Percentiles rank a stretch among this genome's conserved stretches.
Evolutionary conservation across 2,329 filamentous ascomycete genomes (phyloP).

Genomic region (Fusarium incarnatum): DNA sequence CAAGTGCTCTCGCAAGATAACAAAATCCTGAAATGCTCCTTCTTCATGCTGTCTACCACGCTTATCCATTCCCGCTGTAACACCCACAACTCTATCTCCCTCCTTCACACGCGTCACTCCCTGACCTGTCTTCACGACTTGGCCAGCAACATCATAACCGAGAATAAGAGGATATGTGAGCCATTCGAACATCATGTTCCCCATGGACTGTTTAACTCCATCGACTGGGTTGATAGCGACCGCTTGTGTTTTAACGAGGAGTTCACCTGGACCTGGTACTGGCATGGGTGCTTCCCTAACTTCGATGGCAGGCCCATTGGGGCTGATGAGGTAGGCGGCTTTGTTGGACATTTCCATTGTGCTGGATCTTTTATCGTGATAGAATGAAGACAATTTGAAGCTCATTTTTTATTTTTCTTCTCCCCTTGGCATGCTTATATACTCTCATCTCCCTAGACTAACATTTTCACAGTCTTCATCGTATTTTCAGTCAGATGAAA

Average conservation of each 20-base stretch:
- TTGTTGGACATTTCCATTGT: not conserved
- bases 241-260: not conserved
- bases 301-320: not conserved
- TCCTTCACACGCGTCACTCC: not conserved
- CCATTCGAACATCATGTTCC: conserved; percentile 27
- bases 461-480: no score
- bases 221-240: conserved; percentile 1
- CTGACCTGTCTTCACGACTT: not conserved
- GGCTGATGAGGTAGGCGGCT: conserved; percentile 2
- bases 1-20: not conserved
- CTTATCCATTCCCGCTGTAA: conserved; percentile 8
- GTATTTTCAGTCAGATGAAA: not conserved
- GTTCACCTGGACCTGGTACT: not conserved
- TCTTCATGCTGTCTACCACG: not conserved
- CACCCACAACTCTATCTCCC: not conserved
- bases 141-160: conserved; percentile 1
- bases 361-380: rapidly evolving
- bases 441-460: not conserved
- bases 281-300: not conserved
- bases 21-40: conserved; percentile 2
- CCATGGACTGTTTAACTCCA: conserved; percentile 16
- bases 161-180: conserved; percentile 12
- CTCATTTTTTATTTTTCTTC: rapidly evolving
- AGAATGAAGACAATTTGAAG: not conserved
- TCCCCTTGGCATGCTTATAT: not conserved